These are phyloP conservation scores for Saccharomycopsis hybrid DNA, from an alignment of 1,139 yeast species.

Conservation along the genomic window DNA sequence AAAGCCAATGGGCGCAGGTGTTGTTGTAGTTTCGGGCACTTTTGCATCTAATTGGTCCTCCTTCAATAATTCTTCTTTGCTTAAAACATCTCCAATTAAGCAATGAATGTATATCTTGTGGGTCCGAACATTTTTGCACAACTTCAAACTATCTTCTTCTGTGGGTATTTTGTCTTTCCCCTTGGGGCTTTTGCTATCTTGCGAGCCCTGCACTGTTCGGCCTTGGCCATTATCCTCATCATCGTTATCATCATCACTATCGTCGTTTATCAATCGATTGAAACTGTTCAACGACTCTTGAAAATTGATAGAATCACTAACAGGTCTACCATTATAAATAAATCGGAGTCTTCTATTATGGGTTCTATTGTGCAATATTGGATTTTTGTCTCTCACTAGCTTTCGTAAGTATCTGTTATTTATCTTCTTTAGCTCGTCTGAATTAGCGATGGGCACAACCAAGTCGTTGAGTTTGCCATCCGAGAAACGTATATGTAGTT, in stretches of 20 bases:
- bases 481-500: constrained; percentile 36
- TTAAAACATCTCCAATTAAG: constrained; percentile 66
- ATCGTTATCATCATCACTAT: constrained; percentile 14
- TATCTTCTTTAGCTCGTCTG: constrained; percentile 29
- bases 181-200: constrained; percentile 20
- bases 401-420: constrained; percentile 39
- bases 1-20: constrained; percentile 76
- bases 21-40: constrained; percentile 29
- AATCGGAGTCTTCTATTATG: constrained; percentile 53
- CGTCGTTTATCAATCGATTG: constrained; percentile 9
- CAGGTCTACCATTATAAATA: constrained; percentile 67
- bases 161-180: constrained; percentile 21
- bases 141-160: constrained; percentile 18
- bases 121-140: constrained; percentile 21
- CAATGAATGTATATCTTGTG: constrained; percentile 62
- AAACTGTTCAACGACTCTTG: constrained; percentile 28
- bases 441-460: constrained; percentile 32
- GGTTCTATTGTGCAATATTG: constrained; percentile 29
- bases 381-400: constrained; percentile 35
- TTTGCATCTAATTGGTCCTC: constrained; percentile 55
- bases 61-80: constrained; percentile 49
- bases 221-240: constrained; percentile 45
- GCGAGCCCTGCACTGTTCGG: constrained; percentile 53
- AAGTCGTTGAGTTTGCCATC: constrained; percentile 40
- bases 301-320: constrained; percentile 55